phyloP scores from a whole-genome alignment of 371 early-diverging fungal species.

The Mucor sp. region DNA sequence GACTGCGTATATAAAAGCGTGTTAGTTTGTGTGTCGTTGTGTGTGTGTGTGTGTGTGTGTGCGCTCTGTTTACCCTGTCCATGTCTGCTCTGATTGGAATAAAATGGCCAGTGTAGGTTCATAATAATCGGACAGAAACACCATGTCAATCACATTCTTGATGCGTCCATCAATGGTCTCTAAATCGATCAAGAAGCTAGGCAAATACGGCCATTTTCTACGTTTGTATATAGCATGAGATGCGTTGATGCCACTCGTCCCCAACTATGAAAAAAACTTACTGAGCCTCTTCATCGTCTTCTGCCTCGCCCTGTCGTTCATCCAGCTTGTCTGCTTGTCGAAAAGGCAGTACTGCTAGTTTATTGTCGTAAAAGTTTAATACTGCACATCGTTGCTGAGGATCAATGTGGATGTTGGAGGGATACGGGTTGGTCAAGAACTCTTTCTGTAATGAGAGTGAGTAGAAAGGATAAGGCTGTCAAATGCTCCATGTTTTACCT shows the following conservation, averaged over 20 bases:
- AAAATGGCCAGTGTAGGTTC: conserved; percentile 95
- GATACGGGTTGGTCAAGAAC: conserved; percentile 66
- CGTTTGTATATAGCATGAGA: not conserved
- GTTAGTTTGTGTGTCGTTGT: not conserved
- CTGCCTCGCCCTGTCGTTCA: conserved; percentile 25
- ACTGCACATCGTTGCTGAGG: conserved; percentile 87
- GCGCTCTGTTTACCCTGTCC: conserved; percentile 75
- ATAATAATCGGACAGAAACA: conserved; percentile 87
- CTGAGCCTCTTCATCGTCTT: conserved; percentile 55
- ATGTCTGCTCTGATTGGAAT: conserved; percentile 80
- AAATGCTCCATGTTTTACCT: conserved; percentile 47
- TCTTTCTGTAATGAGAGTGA: conserved; percentile 43
- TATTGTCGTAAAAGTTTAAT: conserved; percentile 83
- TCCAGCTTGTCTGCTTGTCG: conserved; percentile 65
- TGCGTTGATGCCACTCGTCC: not conserved
- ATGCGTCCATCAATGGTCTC: conserved; percentile 71
- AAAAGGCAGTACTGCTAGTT: conserved; percentile 92
- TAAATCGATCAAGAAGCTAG: conserved; percentile 84
- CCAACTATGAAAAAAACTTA: conserved; percentile 15
- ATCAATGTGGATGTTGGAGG: conserved; percentile 72
- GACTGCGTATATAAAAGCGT: conserved; percentile 35
- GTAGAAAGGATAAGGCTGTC: not conserved
- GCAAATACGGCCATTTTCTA: conserved; percentile 68
- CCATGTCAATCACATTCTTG: conserved; percentile 85
- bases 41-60: not conserved